Percentiles rank a stretch among this genome's conserved stretches.
Conservation (phyloP, 768 basidiomycete species). For the Terana coerulea region DNA sequence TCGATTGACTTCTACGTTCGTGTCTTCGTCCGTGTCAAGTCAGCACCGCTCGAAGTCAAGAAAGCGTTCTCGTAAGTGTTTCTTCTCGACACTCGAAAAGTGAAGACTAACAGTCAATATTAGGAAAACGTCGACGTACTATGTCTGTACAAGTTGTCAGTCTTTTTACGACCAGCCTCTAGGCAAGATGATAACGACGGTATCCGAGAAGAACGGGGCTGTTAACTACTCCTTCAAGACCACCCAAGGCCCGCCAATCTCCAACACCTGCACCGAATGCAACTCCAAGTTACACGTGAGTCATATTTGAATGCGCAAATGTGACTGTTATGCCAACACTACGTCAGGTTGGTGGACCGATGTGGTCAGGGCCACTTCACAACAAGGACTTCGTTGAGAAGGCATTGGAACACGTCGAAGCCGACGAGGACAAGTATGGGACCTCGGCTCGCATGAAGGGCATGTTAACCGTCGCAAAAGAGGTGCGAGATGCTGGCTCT, state of each 20-base stretch:
- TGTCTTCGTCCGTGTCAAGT: constrained; percentile 76
- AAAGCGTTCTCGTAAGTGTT: constrained; percentile 62
- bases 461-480: constrained; percentile 88
- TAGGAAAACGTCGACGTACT: constrained; percentile 85
- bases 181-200: constrained; percentile 66
- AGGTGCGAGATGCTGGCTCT: constrained; percentile 45
- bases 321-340: neutral
- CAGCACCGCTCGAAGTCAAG: constrained; percentile 81
- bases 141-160: constrained; percentile 83
- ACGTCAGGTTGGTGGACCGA: constrained; percentile 81
- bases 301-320: constrained; percentile 9
- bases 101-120: constrained; percentile 2
- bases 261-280: constrained; percentile 79
- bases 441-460: constrained; percentile 88
- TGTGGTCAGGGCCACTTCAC: constrained; percentile 94
- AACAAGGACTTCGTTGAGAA: constrained; percentile 67
- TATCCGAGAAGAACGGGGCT: constrained; percentile 50
- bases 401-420: constrained; percentile 70
- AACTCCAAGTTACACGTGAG: constrained; percentile 70
- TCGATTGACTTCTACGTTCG: constrained; percentile 98
- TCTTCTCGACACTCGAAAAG: neutral
- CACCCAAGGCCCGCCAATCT: constrained; percentile 61
- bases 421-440: constrained; percentile 61
- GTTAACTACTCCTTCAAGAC: constrained; percentile 70
- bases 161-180: constrained; percentile 80